Conservation (phyloP, 495 filamentous ascomycete species). For the Podospora australis region DNA sequence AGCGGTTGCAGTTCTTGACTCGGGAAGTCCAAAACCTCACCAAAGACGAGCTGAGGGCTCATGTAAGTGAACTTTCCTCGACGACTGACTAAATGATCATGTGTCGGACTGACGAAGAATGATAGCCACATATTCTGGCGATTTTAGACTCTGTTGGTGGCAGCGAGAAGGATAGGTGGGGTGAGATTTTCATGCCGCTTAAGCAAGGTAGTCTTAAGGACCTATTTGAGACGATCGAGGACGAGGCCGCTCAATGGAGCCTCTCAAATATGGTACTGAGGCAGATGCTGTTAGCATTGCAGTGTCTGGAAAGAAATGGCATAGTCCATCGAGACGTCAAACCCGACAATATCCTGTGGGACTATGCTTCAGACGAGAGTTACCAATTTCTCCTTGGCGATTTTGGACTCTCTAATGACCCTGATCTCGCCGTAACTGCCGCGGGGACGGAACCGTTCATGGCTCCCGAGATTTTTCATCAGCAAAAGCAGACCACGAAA, state of each 20-base stretch:
- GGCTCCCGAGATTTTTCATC: slow-evolving; percentile 28
- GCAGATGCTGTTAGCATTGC: slow-evolving; percentile 30
- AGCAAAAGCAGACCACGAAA: slow-evolving; percentile 26
- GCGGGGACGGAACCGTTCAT: slow-evolving; percentile 26
- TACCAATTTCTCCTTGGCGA: slow-evolving; percentile 31
- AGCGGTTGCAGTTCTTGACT: slow-evolving; percentile 24
- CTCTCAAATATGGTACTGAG: slow-evolving; percentile 19
- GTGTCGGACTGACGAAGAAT: too few relatives aligned
- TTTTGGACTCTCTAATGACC: slow-evolving; percentile 29
- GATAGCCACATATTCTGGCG: slow-evolving; percentile 22
- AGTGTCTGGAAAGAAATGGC: slow-evolving; percentile 36
- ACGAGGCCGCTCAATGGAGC: neutral
- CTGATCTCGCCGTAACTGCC: slow-evolving; percentile 12
- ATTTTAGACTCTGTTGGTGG: slow-evolving; percentile 19
- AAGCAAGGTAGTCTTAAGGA: slow-evolving; percentile 22
- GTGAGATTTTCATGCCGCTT: slow-evolving; percentile 34
- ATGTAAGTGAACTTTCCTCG: slow-evolving; percentile 13
- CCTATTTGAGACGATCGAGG: slow-evolving; percentile 4
- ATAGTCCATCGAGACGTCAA: slow-evolving; percentile 77
- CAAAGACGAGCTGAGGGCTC: slow-evolving; percentile 15
- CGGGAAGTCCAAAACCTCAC: slow-evolving; percentile 26
- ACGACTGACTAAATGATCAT: neutral
- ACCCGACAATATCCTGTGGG: slow-evolving; percentile 65
- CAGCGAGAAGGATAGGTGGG: slow-evolving; percentile 7
- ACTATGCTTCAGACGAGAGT: slow-evolving; percentile 4